A percentile compares a stretch with the other conserved stretches of the same genome.
phyloP scores from a whole-genome alignment of 805 yeast species.

The Spathaspora girioi region DNA sequence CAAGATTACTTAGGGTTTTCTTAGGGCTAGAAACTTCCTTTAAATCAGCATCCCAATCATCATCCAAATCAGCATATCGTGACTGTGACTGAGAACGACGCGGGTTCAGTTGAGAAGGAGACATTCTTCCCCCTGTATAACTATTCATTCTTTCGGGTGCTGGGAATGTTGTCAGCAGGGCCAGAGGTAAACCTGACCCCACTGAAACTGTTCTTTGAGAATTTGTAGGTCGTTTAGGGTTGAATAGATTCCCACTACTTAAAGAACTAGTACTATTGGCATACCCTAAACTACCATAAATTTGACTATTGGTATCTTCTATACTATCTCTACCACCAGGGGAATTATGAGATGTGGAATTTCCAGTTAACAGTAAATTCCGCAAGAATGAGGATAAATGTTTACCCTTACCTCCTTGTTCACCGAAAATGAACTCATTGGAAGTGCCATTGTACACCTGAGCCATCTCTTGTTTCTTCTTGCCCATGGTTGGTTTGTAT shows the following conservation, averaged over 20 bases:
- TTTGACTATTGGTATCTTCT: slow-evolving; percentile 31
- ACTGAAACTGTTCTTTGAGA: slow-evolving; percentile 15
- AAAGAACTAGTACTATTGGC: background rate
- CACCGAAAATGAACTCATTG: slow-evolving; percentile 65
- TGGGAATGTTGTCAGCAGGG: background rate
- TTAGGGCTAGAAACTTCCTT: slow-evolving; percentile 32
- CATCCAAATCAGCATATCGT: slow-evolving; percentile 72
- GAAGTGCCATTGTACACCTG: slow-evolving; percentile 34
- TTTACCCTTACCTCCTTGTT: slow-evolving; percentile 65
- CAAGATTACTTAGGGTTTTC: slow-evolving; percentile 15
- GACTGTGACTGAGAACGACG: slow-evolving; percentile 14
- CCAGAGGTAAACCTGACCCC: slow-evolving; percentile 14
- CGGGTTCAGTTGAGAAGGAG: slow-evolving; percentile 2
- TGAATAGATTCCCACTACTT: background rate
- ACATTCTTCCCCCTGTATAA: background rate
- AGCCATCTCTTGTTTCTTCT: slow-evolving; percentile 42
- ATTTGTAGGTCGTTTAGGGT: slow-evolving; percentile 10
- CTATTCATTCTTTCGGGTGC: background rate
- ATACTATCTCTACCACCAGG: slow-evolving; percentile 11
- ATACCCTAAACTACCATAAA: slow-evolving; percentile 33
- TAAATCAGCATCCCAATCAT: slow-evolving; percentile 83
- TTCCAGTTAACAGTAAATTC: slow-evolving; percentile 37
- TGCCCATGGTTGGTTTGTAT: slow-evolving; percentile 28
- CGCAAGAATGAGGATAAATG: slow-evolving; percentile 50
- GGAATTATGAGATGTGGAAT: slow-evolving; percentile 9